Evolutionary conservation across 306 rosid genomes (phyloP), one percentile per base, ranked within the genome.

Genomic region (Clitoria ternatea): DNA sequence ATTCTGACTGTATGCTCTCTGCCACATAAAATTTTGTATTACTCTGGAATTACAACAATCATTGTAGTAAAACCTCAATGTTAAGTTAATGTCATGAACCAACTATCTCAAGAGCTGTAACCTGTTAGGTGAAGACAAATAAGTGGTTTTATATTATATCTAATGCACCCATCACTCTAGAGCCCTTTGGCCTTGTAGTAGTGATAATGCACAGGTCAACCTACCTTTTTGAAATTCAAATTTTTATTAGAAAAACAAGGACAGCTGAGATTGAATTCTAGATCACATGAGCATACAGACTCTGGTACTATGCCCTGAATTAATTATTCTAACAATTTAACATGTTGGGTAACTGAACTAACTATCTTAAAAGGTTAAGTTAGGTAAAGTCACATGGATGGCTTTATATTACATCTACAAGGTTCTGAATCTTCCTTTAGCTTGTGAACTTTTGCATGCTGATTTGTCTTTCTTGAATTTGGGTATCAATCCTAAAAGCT

Each of bases 371-470:
- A 55, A 55, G 6, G 6, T 55, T 35, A 29, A n/a, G 40, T 29
- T 55, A 8, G 13, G 20, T 27, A 13, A 55, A 29, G 22, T 55
- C 39, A n/a, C 13, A 55, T 32, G 43, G 17, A 15, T 56, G 63
- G 1, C 15, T 56, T n/a, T 56, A 15, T 33, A 57, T 57, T 32
- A 32, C 18, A 4, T 14, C 23, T 57, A 7, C 33, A 32, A 61
- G 32, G 64, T 18, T 69, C 29, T 50, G 7, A 43, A 52, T 18
- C 72, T 62, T 71, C 54, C 13, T 55, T 66, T 15, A 66, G 77
- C 70, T 44, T 54, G 23, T n/a, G 56, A 33, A 44, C 32, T 63
- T 15, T 12, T 48, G 30, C 53, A 23, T 65, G 32, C 44, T 22
- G 60, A 47, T 24, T 9, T 70, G 7, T 40, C 5, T 50, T 8